Evolutionary conservation across 148 eudicot genomes (phyloP).

Genomic region (Polygonum maritimum): DNA sequence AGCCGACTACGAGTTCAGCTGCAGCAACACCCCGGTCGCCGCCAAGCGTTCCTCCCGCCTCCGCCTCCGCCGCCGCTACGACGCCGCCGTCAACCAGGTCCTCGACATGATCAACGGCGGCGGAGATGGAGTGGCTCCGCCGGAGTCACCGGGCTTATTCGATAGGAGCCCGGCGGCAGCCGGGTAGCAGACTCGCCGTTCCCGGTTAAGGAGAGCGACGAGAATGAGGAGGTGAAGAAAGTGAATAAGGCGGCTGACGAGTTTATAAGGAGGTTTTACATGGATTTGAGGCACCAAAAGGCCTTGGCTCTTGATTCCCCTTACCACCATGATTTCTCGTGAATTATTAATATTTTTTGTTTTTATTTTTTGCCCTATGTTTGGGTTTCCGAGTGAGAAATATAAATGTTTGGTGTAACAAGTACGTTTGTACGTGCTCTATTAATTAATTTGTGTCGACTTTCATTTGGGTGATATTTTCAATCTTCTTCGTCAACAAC

Average conservation of each 20-base stretch:
- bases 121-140: background rate
- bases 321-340: background rate
- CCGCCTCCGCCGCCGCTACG: background rate
- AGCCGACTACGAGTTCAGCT: background rate
- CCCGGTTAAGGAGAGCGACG: background rate
- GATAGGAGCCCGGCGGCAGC: background rate
- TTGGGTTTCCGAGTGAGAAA: background rate
- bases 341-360: background rate
- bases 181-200: background rate
- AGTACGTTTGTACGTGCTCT: background rate
- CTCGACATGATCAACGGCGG: conserved; percentile 4
- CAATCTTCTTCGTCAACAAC: no score
- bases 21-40: background rate
- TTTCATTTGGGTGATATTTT: background rate
- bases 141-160: background rate
- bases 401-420: background rate
- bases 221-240: background rate
- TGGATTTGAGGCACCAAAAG: background rate
- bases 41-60: background rate
- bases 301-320: background rate
- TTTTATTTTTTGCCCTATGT: background rate
- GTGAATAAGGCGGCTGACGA: background rate
- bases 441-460: background rate
- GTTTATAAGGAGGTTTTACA: background rate
- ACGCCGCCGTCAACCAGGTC: background rate